Percentiles rank a stretch among this genome's conserved stretches.
Conservation (phyloP, 208 protist species). For the Trypanosoma scelopori region DNA sequence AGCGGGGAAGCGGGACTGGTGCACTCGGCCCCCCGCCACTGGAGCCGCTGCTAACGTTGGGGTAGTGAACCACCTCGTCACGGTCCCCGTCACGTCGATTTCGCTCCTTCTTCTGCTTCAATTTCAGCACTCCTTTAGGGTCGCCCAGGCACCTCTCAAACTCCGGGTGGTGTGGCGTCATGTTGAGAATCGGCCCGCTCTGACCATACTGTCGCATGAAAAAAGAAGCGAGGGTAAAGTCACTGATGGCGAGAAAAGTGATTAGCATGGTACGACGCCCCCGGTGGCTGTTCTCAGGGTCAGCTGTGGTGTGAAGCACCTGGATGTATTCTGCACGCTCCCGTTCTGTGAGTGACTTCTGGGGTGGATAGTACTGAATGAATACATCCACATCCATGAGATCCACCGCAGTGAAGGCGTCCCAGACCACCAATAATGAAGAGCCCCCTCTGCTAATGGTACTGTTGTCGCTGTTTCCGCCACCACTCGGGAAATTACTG, state of each 20-base stretch:
- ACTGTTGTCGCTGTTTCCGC: background rate
- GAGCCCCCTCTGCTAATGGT: conserved; percentile 2
- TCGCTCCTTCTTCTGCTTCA: conserved; percentile 54
- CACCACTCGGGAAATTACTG: background rate
- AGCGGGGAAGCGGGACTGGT: conserved; percentile 18
- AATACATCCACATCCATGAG: conserved; percentile 82
- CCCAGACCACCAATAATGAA: conserved; percentile 53
- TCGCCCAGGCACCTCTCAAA: conserved; percentile 36
- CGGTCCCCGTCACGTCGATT: conserved; percentile 21
- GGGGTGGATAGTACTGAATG: conserved; percentile 75
- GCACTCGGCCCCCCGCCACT: conserved; percentile 9
- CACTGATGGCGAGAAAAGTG: conserved; percentile 48
- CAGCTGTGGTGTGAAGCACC: conserved; percentile 69
- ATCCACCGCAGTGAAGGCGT: conserved; percentile 66
- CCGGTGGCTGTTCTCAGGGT: conserved; percentile 35
- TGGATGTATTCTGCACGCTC: conserved; percentile 76
- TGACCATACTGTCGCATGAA: conserved; percentile 73
- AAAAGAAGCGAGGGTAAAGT: conserved; percentile 68
- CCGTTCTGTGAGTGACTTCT: conserved; percentile 66
- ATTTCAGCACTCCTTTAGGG: conserved; percentile 34
- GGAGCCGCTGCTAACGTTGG: background rate
- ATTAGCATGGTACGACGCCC: conserved; percentile 41
- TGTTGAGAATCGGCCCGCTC: conserved; percentile 69
- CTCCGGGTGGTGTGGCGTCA: conserved; percentile 48
- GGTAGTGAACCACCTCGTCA: background rate